phyloP scores from a whole-genome alignment of 2,329 filamentous ascomycete genomes.

The Venturia asperata region DNA sequence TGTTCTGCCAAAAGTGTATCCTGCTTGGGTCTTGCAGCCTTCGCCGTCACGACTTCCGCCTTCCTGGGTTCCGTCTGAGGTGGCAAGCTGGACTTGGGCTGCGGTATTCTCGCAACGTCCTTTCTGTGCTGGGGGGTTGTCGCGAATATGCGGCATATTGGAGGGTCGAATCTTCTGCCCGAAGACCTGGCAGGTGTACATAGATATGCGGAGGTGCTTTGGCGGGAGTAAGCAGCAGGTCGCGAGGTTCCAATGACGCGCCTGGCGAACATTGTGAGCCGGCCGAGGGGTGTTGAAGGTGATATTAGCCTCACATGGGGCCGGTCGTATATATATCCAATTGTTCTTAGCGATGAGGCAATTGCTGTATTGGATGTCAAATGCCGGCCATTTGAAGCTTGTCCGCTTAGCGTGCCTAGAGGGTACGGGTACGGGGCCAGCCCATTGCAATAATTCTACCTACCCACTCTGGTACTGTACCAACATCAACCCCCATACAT shows the following conservation, averaged over 20 bases:
- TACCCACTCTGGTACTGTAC: not conserved
- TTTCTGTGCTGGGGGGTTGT: constrained; percentile 39
- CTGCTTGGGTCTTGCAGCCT: constrained; percentile 29
- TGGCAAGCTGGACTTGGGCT: constrained; percentile 23
- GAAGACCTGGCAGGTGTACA: not conserved
- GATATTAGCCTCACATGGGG: not conserved
- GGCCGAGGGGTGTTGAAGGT: not conserved
- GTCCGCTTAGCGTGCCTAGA: not conserved
- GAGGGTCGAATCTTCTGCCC: constrained; percentile 1
- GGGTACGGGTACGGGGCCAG: not conserved
- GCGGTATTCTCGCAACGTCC: constrained; percentile 30
- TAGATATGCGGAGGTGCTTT: not conserved
- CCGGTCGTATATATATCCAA: not conserved
- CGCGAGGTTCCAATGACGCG: constrained; percentile 6
- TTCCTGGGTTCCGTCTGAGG: constrained; percentile 28
- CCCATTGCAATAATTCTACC: not conserved
- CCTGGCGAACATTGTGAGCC: constrained; percentile 3
- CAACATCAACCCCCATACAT: not conserved
- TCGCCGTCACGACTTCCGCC: constrained; percentile 26
- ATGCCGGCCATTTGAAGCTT: not conserved
- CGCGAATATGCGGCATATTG: constrained; percentile 33
- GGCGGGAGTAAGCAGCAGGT: not conserved
- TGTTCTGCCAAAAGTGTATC: constrained; percentile 59
- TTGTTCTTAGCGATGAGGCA: not conserved
- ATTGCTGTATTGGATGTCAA: not conserved